A percentile compares a stretch with the other conserved stretches of the same genome.
phyloP scores from a whole-genome alignment of 495 filamentous ascomycete species.

The Penicillium paradoxum region DNA sequence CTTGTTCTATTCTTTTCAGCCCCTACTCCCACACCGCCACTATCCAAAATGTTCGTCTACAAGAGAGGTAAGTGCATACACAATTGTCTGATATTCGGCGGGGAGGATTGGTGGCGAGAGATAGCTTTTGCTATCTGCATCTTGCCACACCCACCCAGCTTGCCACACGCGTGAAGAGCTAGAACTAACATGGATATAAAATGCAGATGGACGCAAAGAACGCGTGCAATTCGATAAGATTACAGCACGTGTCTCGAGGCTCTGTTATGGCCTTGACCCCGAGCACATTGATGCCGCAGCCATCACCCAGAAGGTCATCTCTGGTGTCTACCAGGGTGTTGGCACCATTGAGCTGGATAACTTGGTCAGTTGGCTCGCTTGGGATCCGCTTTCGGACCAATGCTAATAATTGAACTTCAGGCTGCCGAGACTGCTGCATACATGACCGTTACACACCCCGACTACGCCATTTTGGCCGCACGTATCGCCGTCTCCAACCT shows the following conservation, averaged over 20 bases:
- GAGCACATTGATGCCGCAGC: conserved; percentile 97
- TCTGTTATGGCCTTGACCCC: conserved; percentile 94
- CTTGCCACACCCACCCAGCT: conserved; percentile 6
- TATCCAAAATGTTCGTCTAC: conserved; percentile 59
- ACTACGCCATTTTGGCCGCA: conserved; percentile 97
- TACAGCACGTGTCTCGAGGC: conserved; percentile 91
- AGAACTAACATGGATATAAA: conserved; percentile 21
- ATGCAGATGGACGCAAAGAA: conserved; percentile 94
- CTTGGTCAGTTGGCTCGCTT: conserved; percentile 60
- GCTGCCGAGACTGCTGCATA: conserved; percentile 98
- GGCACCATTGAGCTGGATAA: conserved; percentile 95
- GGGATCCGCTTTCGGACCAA: background rate
- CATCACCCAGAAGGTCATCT: conserved; percentile 98
- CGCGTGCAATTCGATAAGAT: conserved; percentile 99
- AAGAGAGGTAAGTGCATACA: conserved; percentile 55
- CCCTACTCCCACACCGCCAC: conserved; percentile 2
- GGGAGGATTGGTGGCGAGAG: conserved; percentile 1
- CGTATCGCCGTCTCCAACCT: conserved; percentile 99
- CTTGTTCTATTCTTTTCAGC: conserved; percentile 7
- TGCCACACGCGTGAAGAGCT: conserved; percentile 20
- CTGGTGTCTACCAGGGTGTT: conserved; percentile 97
- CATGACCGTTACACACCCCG: conserved; percentile 98
- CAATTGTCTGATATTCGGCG: background rate
- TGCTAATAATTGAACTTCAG: conserved; percentile 42
- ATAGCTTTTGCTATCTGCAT: background rate